Percentiles rank a stretch among this genome's conserved stretches.
phyloP scores from a whole-genome alignment of 164 flowering plant genomes.

The Dillenia turbinata region DNA sequence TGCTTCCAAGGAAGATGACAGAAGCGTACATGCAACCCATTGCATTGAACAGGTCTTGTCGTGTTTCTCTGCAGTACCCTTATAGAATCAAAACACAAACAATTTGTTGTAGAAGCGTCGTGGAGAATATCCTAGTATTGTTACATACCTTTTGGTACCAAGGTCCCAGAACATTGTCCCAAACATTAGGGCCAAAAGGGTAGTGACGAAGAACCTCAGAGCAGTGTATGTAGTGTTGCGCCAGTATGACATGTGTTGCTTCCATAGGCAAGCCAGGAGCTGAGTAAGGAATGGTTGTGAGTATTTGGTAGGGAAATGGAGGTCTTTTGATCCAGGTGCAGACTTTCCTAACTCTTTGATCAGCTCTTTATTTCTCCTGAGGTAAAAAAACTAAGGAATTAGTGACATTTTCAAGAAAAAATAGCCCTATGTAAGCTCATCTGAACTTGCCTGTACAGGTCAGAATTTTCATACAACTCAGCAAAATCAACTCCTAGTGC shows the following conservation, averaged over 20 bases:
- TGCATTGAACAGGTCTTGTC: conserved; percentile 25
- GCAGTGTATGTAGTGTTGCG: conserved; percentile 42
- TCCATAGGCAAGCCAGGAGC: conserved; percentile 41
- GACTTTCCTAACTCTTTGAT: conserved; percentile 12
- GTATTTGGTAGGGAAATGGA: conserved; percentile 23
- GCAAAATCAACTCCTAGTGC: conserved; percentile 27
- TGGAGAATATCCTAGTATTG: not conserved
- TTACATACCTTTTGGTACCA: conserved; percentile 30
- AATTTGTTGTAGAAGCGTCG: not conserved
- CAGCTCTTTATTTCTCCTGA: conserved; percentile 45
- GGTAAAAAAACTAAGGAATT: not conserved
- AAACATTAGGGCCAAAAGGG: conserved; percentile 26
- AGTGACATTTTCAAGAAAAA: too few species aligned
- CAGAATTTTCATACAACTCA: conserved; percentile 31
- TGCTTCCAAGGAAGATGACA: conserved; percentile 14
- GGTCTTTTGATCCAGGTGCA: too few species aligned
- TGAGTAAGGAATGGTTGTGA: conserved; percentile 13
- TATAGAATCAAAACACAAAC: not conserved
- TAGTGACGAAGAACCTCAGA: conserved; percentile 28
- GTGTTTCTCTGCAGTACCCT: conserved; percentile 11
- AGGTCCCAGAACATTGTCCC: conserved; percentile 45
- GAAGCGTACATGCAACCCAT: conserved; percentile 26
- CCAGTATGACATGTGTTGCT: conserved; percentile 45
- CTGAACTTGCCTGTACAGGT: conserved; percentile 20
- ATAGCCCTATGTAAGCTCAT: too few species aligned